Conservation (phyloP, 768 basidiomycete species). For the Cyathus striatus region DNA sequence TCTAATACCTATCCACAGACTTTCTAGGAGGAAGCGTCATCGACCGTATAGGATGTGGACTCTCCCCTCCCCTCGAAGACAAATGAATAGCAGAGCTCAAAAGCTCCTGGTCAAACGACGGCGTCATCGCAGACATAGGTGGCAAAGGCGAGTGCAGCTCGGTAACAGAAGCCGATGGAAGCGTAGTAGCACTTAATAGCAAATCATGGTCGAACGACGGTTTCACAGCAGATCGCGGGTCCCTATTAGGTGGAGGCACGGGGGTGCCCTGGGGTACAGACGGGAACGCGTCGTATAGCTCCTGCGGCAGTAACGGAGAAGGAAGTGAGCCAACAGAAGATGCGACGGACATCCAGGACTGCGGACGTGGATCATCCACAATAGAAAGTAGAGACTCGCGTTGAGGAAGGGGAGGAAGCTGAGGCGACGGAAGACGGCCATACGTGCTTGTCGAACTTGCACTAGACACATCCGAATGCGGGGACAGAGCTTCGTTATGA, state of each 20-base stretch:
- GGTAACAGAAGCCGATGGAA: neutral
- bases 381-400: neutral
- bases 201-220: constrained; percentile 1
- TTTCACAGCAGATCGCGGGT: constrained; percentile 2
- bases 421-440: constrained; percentile 1
- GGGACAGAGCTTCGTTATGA: neutral
- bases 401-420: neutral
- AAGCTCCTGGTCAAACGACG: constrained; percentile 36
- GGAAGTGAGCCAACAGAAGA: constrained; percentile 32
- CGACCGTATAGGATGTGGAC: neutral
- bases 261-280: constrained; percentile 54
- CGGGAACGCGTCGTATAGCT: constrained; percentile 69
- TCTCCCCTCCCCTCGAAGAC: neutral
- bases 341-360: constrained; percentile 46
- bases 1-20: neutral
- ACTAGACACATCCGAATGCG: neutral
- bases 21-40: neutral
- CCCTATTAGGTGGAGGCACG: constrained; percentile 1
- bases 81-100: constrained; percentile 45
- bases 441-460: neutral
- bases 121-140: constrained; percentile 7
- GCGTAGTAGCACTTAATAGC: constrained; percentile 2
- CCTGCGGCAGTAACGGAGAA: constrained; percentile 50
- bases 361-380: constrained; percentile 21
- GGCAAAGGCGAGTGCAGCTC: constrained; percentile 4